Evolutionary conservation across 2,329 filamentous ascomycete genomes (phyloP).

Genomic region (Clarireedia paspali): DNA sequence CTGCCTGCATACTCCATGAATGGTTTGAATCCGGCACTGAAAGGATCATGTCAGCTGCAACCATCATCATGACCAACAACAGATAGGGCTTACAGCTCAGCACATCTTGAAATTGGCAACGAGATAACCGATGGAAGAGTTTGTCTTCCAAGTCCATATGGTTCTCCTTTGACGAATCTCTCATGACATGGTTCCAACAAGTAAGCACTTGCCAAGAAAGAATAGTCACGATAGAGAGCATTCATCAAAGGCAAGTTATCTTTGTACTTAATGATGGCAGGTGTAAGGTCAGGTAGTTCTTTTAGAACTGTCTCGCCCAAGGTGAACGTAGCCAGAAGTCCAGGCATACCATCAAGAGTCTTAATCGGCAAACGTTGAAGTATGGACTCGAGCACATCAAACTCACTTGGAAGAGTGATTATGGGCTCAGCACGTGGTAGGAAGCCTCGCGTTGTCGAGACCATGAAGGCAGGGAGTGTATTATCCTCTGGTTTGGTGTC

Average conservation of each 20-base stretch:
- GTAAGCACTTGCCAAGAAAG: constrained; percentile 83
- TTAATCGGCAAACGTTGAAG: constrained; percentile 72
- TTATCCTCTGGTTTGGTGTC: constrained; percentile 56
- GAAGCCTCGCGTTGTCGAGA: constrained; percentile 68
- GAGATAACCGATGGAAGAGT: constrained; percentile 66
- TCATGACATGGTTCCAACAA: constrained; percentile 87
- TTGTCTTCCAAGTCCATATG: constrained; percentile 71
- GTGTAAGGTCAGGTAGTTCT: constrained; percentile 71
- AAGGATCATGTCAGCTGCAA: background rate
- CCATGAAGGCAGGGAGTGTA: constrained; percentile 68
- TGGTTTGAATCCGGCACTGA: constrained; percentile 66
- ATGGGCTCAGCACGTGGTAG: constrained; percentile 60
- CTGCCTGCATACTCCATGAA: constrained; percentile 81
- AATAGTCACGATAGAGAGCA: constrained; percentile 85
- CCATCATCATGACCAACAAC: background rate
- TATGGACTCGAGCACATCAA: constrained; percentile 63
- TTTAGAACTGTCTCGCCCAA: constrained; percentile 68
- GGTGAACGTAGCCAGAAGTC: constrained; percentile 65
- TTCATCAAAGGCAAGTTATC: constrained; percentile 73
- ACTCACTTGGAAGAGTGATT: constrained; percentile 61
- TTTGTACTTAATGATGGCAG: constrained; percentile 62
- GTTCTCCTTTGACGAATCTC: constrained; percentile 59
- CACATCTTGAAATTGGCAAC: constrained; percentile 75
- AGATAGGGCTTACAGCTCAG: constrained; percentile 64
- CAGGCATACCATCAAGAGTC: constrained; percentile 64